A percentile compares a stretch with the other conserved stretches of the same genome.
Conservation (phyloP, 2,329 filamentous ascomycete genomes). For the Zymoseptoria ardabiliae region DNA sequence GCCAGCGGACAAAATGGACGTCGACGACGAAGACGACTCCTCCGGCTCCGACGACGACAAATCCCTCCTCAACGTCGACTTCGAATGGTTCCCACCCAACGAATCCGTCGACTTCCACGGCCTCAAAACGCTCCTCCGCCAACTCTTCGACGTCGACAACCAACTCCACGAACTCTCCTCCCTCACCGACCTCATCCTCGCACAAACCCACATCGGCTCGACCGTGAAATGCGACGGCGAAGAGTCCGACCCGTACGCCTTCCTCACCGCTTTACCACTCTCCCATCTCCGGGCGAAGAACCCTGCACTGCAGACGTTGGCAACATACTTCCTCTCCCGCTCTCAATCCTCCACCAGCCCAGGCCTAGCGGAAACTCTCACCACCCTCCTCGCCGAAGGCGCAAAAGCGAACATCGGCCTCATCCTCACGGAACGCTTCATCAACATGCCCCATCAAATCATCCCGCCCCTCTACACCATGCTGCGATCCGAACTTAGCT, state of each 20-base stretch:
- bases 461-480: constrained; percentile 91
- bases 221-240: constrained; percentile 97
- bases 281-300: constrained; percentile 67
- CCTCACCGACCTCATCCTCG: constrained; percentile 76
- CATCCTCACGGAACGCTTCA: constrained; percentile 82
- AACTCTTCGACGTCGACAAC: constrained; percentile 85
- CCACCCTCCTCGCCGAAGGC: constrained; percentile 31
- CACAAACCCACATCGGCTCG: constrained; percentile 80
- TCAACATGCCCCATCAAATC: constrained; percentile 94
- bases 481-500: constrained; percentile 84
- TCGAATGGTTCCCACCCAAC: constrained; percentile 97
- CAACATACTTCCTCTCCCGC: constrained; percentile 60
- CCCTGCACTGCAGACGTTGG: constrained; percentile 58
- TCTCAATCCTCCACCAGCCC: constrained; percentile 39
- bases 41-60: constrained; percentile 57
- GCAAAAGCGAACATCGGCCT: constrained; percentile 59
- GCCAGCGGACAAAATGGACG: constrained; percentile 31
- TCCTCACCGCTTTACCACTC: constrained; percentile 81
- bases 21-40: constrained; percentile 29
- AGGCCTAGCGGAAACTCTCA: constrained; percentile 28
- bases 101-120: constrained; percentile 89
- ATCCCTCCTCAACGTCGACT: constrained; percentile 89
- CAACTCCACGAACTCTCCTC: constrained; percentile 80
- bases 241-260: constrained; percentile 84
- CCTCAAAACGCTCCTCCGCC: constrained; percentile 78